Percentiles rank a stretch among this genome's conserved stretches.
phyloP scores from a whole-genome alignment of 2,329 filamentous ascomycete species.

The Waltergamsia citrina region DNA sequence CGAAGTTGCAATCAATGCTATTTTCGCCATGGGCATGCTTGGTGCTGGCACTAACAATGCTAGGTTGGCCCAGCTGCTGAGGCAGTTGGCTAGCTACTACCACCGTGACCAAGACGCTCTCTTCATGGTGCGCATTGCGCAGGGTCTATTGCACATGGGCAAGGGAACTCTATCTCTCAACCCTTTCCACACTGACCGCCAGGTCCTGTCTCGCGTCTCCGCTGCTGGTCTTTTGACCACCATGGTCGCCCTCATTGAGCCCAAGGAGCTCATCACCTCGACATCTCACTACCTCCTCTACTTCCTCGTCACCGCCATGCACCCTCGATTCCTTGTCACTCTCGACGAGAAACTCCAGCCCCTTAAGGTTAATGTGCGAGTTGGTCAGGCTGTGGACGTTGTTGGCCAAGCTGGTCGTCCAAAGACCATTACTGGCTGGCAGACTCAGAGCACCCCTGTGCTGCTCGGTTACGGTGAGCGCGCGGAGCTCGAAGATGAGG shows the following conservation, averaged over 20 bases:
- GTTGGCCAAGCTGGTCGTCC: constrained; percentile 94
- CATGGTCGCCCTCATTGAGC: constrained; percentile 87
- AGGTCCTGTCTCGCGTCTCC: constrained; percentile 86
- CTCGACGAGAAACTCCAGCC: constrained; percentile 92
- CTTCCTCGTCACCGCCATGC: constrained; percentile 94
- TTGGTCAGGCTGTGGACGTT: constrained; percentile 96
- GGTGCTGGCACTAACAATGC: constrained; percentile 98
- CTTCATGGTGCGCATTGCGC: constrained; percentile 98
- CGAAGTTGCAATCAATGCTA: constrained; percentile 95
- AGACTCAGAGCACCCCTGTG: constrained; percentile 98
- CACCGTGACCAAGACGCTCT: constrained; percentile 91
- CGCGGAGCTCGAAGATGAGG: constrained; percentile 93
- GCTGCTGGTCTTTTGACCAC: constrained; percentile 84
- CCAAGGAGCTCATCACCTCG: constrained; percentile 69
- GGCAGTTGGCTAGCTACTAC: constrained; percentile 96
- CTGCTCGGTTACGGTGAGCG: constrained; percentile 89
- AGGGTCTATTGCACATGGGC: constrained; percentile 97
- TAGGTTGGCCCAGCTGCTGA: constrained; percentile 82
- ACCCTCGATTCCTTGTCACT: constrained; percentile 91
- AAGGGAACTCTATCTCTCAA: constrained; percentile 94
- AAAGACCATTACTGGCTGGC: constrained; percentile 99
- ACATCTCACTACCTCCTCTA: constrained; percentile 87
- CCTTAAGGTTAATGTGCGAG: constrained; percentile 88
- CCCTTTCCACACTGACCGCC: constrained; percentile 98
- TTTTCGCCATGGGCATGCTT: constrained; percentile 96